phyloP scores from a whole-genome alignment of 305 asterid species.

The Caryopteris hybrid region DNA sequence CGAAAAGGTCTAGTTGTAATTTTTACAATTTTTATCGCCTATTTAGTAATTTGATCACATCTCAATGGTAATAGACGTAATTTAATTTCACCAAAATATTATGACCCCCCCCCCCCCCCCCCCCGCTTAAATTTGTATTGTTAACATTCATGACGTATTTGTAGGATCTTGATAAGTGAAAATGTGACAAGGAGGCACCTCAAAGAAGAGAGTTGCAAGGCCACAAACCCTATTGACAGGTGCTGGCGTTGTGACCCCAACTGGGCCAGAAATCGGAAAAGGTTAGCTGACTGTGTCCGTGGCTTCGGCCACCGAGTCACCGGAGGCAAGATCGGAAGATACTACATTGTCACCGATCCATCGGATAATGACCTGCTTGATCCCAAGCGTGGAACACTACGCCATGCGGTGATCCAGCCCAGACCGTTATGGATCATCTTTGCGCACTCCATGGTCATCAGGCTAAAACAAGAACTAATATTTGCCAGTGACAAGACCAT shows the following conservation, averaged over 20 bases:
- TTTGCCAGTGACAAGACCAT: conserved; percentile 62
- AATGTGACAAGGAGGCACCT: conserved; percentile 38
- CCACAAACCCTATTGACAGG: conserved; percentile 50
- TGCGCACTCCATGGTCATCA: conserved; percentile 39
- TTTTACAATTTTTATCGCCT: too few species aligned
- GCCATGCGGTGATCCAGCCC: conserved; percentile 48
- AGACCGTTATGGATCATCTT: conserved; percentile 52
- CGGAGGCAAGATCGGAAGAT: conserved; percentile 38
- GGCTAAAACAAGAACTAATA: conserved; percentile 53
- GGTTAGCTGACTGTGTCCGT: conserved; percentile 39
- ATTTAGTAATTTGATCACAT: too few species aligned
- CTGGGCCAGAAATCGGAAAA: conserved; percentile 41
- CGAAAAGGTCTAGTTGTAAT: too few species aligned
- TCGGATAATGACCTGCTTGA: conserved; percentile 33
- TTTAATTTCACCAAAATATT: too few species aligned
- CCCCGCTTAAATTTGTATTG: neutral
- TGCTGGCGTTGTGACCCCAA: conserved; percentile 52
- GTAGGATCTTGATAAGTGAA: conserved; percentile 24
- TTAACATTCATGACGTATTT: neutral
- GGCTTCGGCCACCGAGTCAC: conserved; percentile 42
- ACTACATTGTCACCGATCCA: conserved; percentile 38
- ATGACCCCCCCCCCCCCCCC: neutral
- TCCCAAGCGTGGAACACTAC: conserved; percentile 47
- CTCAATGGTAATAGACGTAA: too few species aligned
- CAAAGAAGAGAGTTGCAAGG: conserved; percentile 23